A percentile compares a stretch with the other conserved stretches of the same genome.
phyloP scores from a whole-genome alignment of 129 eudicot species.

The Glebionis coronaria region DNA sequence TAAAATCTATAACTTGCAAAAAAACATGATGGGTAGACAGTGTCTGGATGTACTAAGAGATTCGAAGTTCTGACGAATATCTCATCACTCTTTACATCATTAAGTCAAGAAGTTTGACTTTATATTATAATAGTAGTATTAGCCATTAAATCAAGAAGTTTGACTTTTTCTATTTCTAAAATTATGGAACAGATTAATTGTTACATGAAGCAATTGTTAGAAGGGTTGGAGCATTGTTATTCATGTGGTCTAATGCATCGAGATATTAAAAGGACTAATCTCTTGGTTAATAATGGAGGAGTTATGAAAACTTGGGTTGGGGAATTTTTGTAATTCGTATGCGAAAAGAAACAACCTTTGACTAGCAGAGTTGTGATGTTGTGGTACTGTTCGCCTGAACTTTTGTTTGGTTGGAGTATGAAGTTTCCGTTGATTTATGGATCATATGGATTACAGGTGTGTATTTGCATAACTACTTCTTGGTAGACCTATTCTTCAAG shows the following conservation, averaged over 20 bases:
- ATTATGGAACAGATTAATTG: slow-evolving; percentile 64
- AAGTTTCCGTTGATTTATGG: slow-evolving; percentile 91
- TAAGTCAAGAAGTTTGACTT: too few species aligned
- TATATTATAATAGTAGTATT: too few species aligned
- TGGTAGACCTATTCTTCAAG: slow-evolving; percentile 85
- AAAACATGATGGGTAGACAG: too few species aligned
- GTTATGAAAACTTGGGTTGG: slow-evolving; percentile 82
- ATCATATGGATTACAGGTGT: slow-evolving; percentile 92
- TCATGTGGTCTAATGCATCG: slow-evolving; percentile 96
- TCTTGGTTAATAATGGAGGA: slow-evolving; percentile 83
- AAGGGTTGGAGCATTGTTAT: slow-evolving; percentile 95
- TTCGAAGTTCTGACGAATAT: too few species aligned
- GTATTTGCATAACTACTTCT: slow-evolving; percentile 81
- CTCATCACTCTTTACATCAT: too few species aligned
- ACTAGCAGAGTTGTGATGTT: slow-evolving; percentile 94
- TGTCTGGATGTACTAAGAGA: too few species aligned
- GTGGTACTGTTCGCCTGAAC: slow-evolving; percentile 98
- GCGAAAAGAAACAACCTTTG: slow-evolving; percentile 66
- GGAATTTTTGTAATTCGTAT: slow-evolving; percentile 53
- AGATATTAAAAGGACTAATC: slow-evolving; percentile 94
- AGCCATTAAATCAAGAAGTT: slow-evolving; percentile 2
- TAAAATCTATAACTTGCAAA: too few species aligned
- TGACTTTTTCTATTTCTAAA: slow-evolving; percentile 15
- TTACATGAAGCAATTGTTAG: slow-evolving; percentile 79
- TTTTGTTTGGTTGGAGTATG: slow-evolving; percentile 81